phyloP scores from a whole-genome alignment of 331 rosid species.

The Prunus yedoensis region DNA sequence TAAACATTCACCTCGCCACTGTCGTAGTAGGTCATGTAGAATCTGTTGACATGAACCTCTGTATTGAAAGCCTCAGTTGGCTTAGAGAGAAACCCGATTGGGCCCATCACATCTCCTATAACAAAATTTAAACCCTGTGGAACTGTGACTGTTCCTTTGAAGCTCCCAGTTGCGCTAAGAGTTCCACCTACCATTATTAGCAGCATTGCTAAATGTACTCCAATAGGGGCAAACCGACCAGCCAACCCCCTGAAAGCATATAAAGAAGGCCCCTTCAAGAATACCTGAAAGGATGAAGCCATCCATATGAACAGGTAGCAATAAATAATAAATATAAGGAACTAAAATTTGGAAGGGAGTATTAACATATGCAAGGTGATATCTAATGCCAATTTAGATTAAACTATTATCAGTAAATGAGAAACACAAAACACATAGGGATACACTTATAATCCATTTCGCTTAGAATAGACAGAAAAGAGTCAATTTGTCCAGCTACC shows the following conservation, averaged over 20 bases:
- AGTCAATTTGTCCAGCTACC: neutral
- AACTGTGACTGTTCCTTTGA: constrained; percentile 89
- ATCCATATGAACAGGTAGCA: neutral
- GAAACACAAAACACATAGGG: neutral
- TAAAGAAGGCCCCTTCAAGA: constrained; percentile 78
- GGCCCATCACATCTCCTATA: constrained; percentile 87
- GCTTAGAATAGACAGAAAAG: neutral
- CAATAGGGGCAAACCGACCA: constrained; percentile 91
- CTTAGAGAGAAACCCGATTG: constrained; percentile 75
- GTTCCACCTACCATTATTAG: constrained; percentile 95
- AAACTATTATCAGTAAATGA: neutral
- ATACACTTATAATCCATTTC: neutral
- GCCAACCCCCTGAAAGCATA: constrained; percentile 90
- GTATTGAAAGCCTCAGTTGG: constrained; percentile 82
- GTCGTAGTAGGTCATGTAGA: constrained; percentile 83
- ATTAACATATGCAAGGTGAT: neutral
- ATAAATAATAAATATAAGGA: too few relatives aligned
- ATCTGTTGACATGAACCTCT: constrained; percentile 87
- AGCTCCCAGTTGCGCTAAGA: constrained; percentile 90
- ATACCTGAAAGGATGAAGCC: constrained; percentile 54
- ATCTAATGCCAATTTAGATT: neutral
- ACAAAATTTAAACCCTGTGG: constrained; percentile 98
- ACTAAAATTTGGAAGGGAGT: neutral
- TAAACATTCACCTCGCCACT: constrained; percentile 78
- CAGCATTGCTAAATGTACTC: constrained; percentile 87